Percentiles rank a stretch among this genome's conserved stretches.
phyloP scores from a whole-genome alignment of 2,329 filamentous ascomycete species.

The Aspergillus uvarum region DNA sequence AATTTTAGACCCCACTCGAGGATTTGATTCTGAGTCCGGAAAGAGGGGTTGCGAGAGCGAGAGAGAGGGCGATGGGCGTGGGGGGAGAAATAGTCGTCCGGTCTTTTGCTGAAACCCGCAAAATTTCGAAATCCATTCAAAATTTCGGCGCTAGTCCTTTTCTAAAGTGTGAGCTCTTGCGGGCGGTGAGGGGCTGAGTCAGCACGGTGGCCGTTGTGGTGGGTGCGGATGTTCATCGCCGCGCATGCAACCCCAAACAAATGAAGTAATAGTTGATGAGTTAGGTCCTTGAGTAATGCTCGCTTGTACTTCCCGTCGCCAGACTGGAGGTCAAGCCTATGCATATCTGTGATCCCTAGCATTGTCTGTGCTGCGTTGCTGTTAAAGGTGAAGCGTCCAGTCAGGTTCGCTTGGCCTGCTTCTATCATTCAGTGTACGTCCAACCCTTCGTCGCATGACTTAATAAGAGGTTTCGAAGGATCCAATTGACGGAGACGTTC shows the following conservation, averaged over 20 bases:
- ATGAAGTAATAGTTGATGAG: conserved; percentile 7
- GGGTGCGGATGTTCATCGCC: conserved; percentile 13
- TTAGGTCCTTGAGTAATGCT: conserved; percentile 9
- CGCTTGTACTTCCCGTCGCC: background rate
- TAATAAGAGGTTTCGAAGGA: background rate
- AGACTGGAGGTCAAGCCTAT: background rate
- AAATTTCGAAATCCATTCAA: conserved; percentile 36
- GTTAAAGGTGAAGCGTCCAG: background rate
- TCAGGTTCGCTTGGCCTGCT: background rate
- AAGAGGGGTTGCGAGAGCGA: conserved; percentile 12
- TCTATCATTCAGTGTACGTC: background rate
- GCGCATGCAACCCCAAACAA: conserved; percentile 19
- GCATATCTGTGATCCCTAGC: background rate
- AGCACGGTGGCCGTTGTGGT: conserved; percentile 11
- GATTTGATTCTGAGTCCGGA: conserved; percentile 10
- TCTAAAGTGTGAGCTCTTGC: conserved; percentile 21
- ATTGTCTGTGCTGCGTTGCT: background rate
- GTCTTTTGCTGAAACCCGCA: conserved; percentile 17
- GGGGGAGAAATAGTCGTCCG: conserved; percentile 22
- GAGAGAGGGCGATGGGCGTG: conserved; percentile 20
- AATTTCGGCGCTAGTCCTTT: conserved; percentile 37
- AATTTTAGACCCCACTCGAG: conserved; percentile 17
- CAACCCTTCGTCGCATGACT: background rate
- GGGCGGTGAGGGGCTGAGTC: conserved; percentile 26
- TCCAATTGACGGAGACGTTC: conserved; percentile 8